Evolutionary conservation across 441 rosid genomes (phyloP), one percentile per base, ranked within the genome.

Genomic region (Gossypium gossypioides): DNA sequence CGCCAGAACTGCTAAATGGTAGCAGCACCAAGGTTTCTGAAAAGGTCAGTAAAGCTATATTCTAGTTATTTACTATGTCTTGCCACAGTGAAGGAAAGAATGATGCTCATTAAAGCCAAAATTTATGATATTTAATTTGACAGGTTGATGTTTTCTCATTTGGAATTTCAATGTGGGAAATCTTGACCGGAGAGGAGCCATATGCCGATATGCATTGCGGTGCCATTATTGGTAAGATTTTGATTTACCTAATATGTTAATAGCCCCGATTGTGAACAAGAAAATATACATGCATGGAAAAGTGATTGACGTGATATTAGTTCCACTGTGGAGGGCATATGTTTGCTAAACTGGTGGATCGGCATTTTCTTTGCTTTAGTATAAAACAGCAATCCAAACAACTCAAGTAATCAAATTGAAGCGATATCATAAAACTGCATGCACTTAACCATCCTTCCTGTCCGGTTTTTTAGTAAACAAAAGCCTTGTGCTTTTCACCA

Each of bases 201-300:
- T 93, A 89, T 60, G 93, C 96, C 40, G 88, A 88, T 76, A 86
- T 92, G 96, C 96, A 92, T 68, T 90, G 93, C 71, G 98, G 96
- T 64, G 92, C 98, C 22, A 90, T 90, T 68, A 92, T 92, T 67
- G 96, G 97, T 90, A 74, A 80, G 81, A 22, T 56, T 42, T 2
- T 60, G 67, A 67, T 15, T n/a, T 50, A 32, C 15, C 32, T 70
- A 68, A 15, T 72, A 25, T 10, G 65, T 21, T 12, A 42, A 62
- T 16, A 59, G 59, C 29, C 27, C 52, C 18, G 40, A 27, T 2
- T 27, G 29, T 56, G 60, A 46, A 50, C 8, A 32, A 34, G 60
- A 68, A 62, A 66, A 32, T 32, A 32, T 51, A n/a, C 42, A 27
- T 68, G 40, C 29, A 52, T 32, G 52, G 10, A 56, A 21, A 66